Evolutionary conservation across 2,329 filamentous ascomycete species (phyloP).

Genomic region (Zasmidium angulare): DNA sequence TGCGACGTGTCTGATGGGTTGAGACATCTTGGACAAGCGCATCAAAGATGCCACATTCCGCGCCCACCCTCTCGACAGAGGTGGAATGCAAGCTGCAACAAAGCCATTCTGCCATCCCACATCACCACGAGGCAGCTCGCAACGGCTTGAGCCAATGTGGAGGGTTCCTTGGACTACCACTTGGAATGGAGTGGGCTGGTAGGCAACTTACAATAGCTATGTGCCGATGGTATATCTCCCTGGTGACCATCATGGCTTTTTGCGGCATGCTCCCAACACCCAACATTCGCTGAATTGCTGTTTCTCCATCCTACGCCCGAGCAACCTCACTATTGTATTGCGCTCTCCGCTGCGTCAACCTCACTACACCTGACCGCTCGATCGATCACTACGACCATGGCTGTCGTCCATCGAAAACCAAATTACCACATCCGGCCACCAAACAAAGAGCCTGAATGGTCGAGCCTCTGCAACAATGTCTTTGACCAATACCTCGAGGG

Average conservation of each 20-base stretch:
- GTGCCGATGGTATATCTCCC: slow-evolving; percentile 16
- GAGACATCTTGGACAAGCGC: not conserved
- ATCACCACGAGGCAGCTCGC: slow-evolving; percentile 18
- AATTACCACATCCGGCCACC: slow-evolving; percentile 43
- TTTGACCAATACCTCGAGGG: slow-evolving; percentile 65
- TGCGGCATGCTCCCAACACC: slow-evolving; percentile 14
- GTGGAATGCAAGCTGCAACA: slow-evolving; percentile 24
- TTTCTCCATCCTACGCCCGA: not conserved
- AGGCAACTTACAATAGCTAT: slow-evolving; percentile 26
- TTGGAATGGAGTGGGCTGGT: slow-evolving; percentile 27
- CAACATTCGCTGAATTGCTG: slow-evolving; percentile 3
- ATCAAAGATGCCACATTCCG: slow-evolving; percentile 17
- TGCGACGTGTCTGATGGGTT: not conserved
- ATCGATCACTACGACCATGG: slow-evolving; percentile 20
- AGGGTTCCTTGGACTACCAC: slow-evolving; percentile 26
- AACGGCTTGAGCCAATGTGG: slow-evolving; percentile 13
- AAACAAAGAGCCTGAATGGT: slow-evolving; percentile 55
- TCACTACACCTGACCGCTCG: not conserved
- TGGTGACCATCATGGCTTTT: slow-evolving; percentile 12
- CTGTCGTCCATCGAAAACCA: slow-evolving; percentile 19
- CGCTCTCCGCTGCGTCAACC: not conserved
- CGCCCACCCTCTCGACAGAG: slow-evolving; percentile 10
- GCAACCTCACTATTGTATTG: not conserved
- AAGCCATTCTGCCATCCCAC: slow-evolving; percentile 23
- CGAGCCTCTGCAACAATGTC: slow-evolving; percentile 60